phyloP scores from a whole-genome alignment of 78 protist genomes.

The Speleostelium caveatum region DNA sequence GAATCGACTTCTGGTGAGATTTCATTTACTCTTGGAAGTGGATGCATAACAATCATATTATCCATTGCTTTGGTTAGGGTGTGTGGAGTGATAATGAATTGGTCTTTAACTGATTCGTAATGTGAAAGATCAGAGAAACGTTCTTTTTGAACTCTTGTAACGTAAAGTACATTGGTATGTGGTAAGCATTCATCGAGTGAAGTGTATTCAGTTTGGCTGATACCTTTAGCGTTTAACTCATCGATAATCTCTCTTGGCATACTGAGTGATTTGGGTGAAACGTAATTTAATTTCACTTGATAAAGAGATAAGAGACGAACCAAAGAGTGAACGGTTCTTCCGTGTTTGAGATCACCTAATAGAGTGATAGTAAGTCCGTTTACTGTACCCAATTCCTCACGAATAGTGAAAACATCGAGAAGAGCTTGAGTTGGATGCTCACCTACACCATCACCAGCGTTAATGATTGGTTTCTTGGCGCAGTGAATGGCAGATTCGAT shows the following conservation, averaged over 20 bases:
- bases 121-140: slow-evolving; percentile 81
- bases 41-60: slow-evolving; percentile 94
- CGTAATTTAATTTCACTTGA: slow-evolving; percentile 77
- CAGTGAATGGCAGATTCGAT: slow-evolving; percentile 74
- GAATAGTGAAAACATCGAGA: slow-evolving; percentile 93
- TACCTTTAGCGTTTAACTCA: slow-evolving; percentile 53
- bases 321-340: slow-evolving; percentile 89
- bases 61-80: slow-evolving; percentile 81
- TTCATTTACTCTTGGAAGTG: slow-evolving; percentile 96
- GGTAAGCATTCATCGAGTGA: slow-evolving; percentile 62
- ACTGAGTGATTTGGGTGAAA: slow-evolving; percentile 79
- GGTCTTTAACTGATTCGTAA: slow-evolving; percentile 75
- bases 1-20: slow-evolving; percentile 87
- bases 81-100: slow-evolving; percentile 75
- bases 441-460: slow-evolving; percentile 97
- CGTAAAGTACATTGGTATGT: slow-evolving; percentile 93
- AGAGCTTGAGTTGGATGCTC: slow-evolving; percentile 98
- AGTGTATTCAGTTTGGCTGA: slow-evolving; percentile 7
- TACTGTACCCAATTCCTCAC: slow-evolving; percentile 95
- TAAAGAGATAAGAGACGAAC: slow-evolving; percentile 81
- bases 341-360: slow-evolving; percentile 95
- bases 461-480: slow-evolving; percentile 91
- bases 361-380: slow-evolving; percentile 89
- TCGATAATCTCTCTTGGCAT: slow-evolving; percentile 86
- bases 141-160: slow-evolving; percentile 95